Conservation (phyloP, 768 basidiomycete genomes). For the Boletus reticuloceps region DNA sequence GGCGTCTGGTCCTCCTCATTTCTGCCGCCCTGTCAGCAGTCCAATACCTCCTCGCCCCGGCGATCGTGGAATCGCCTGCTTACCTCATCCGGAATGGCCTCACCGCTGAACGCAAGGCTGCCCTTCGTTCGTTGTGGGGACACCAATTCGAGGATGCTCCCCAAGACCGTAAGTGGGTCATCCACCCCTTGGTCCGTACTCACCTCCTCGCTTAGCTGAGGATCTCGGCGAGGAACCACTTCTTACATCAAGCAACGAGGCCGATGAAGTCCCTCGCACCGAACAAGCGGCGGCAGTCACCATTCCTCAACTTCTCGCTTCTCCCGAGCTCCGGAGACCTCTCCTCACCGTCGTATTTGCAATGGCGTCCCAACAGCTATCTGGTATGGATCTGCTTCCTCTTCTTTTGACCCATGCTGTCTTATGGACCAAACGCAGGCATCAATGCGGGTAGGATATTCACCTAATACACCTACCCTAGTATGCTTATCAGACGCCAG, state of each 20-base stretch:
- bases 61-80: slow-evolving; percentile 68
- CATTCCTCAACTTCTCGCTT: slow-evolving; percentile 49
- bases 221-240: slow-evolving; percentile 28
- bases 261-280: slow-evolving; percentile 6
- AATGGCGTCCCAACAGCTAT: slow-evolving; percentile 79
- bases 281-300: slow-evolving; percentile 39
- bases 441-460: slow-evolving; percentile 65
- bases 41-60: slow-evolving; percentile 54
- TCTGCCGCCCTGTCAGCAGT: slow-evolving; percentile 53
- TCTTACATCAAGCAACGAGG: slow-evolving; percentile 17
- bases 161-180: slow-evolving; percentile 21
- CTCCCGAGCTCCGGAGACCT: slow-evolving; percentile 57
- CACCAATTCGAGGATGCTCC: slow-evolving; percentile 28
- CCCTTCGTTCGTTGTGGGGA: slow-evolving; percentile 56
- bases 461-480: not conserved
- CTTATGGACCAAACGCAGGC: slow-evolving; percentile 39
- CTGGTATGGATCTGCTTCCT: slow-evolving; percentile 44
- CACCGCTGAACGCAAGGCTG: slow-evolving; percentile 45
- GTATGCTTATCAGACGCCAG: slow-evolving; percentile 34
- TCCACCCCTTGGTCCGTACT: slow-evolving; percentile 1
- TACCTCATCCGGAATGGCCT: slow-evolving; percentile 57
- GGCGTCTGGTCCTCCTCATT: slow-evolving; percentile 69
- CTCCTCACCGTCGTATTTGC: slow-evolving; percentile 64
- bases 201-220: slow-evolving; percentile 18
- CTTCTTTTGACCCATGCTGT: not conserved